Evolutionary conservation across 129 eudicot genomes (phyloP).

Genomic region (Lactuca saligna): DNA sequence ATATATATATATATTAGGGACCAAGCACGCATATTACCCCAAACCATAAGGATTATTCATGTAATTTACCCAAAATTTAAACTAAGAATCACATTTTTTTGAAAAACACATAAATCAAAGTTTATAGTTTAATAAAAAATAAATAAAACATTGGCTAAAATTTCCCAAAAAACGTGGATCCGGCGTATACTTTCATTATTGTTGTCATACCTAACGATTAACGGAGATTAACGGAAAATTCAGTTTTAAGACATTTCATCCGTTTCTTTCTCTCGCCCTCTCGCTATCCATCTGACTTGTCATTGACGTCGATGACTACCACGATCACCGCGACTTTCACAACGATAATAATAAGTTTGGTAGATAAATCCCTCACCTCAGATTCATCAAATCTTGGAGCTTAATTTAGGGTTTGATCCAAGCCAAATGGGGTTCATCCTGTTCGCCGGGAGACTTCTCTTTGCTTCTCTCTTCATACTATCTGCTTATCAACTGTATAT

Average conservation of each 20-base stretch:
- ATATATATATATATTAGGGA: too few relatives aligned
- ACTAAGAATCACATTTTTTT: too few relatives aligned
- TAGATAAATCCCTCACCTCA: constrained; percentile 11
- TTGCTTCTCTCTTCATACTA: constrained; percentile 40
- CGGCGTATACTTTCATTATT: not conserved
- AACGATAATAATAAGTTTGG: constrained; percentile 20
- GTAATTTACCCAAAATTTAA: too few relatives aligned
- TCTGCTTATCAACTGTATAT: constrained; percentile 39
- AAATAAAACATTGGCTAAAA: too few relatives aligned
- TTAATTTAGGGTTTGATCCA: constrained; percentile 26
- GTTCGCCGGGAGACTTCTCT: constrained; percentile 40
- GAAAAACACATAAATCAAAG: too few relatives aligned
- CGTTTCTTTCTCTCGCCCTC: constrained; percentile 21
- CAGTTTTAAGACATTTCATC: constrained; percentile 9
- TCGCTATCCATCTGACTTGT: constrained; percentile 18
- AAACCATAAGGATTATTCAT: too few relatives aligned
- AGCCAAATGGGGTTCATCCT: constrained; percentile 20
- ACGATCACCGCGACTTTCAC: constrained; percentile 19
- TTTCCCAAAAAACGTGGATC: too few relatives aligned
- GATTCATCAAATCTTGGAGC: constrained; percentile 12
- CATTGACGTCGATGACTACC: constrained; percentile 29
- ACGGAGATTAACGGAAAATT: constrained; percentile 32
- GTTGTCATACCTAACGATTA: constrained; percentile 19
- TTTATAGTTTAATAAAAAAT: too few relatives aligned
- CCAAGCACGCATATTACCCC: too few relatives aligned